Evolutionary conservation across 495 filamentous ascomycete genomes (phyloP), one percentile per base, ranked within the genome.

Genomic region (Talaromyces nanjingensis): DNA sequence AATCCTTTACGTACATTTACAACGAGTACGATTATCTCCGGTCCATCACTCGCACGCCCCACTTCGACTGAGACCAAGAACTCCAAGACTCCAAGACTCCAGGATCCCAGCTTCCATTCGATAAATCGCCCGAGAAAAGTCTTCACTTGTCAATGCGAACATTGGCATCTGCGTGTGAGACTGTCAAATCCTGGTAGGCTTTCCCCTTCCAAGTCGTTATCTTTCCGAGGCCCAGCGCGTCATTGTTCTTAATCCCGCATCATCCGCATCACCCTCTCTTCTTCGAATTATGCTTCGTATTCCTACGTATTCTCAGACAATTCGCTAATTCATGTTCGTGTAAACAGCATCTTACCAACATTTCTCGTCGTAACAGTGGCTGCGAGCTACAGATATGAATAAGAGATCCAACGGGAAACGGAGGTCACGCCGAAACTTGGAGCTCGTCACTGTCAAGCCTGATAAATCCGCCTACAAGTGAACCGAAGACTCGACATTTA

Each of bases 311-410:
- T 37, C 11, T 12, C 33, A 37, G 9, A 12, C 8, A 37, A 37
- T 12, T 49, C 22, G 45, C 45, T 49, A 20, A 49, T 49, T 27
- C n/a, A 18, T 20, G 5, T 18, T 9, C 45, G 45, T 49, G 45
- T 20, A n/a, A 20, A 14, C 18, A 49, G 45, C 18, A 49, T 45
- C 45, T 1, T 49, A 8, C n/a, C 45, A 49, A 20, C n/a, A 49
- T 18, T 18, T 9, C 8, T 49, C 16, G 45, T 49, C 45, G 45
- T 20, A 20, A 49, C 25, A 8, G 59, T 60, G 33, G 59, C 59
- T 27, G n/a, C 18, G 60, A 33, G 60, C 56, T 59, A 62, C 60
- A 62, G 60, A 49, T 54, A 62, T 62, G 60, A 45, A 27, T 62
- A 62, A 52, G 60, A 62, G 60, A 11, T 24, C 52, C 24, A 62